phyloP scores from a whole-genome alignment of 139 green algal species.

The Closterium sp. region DNA sequence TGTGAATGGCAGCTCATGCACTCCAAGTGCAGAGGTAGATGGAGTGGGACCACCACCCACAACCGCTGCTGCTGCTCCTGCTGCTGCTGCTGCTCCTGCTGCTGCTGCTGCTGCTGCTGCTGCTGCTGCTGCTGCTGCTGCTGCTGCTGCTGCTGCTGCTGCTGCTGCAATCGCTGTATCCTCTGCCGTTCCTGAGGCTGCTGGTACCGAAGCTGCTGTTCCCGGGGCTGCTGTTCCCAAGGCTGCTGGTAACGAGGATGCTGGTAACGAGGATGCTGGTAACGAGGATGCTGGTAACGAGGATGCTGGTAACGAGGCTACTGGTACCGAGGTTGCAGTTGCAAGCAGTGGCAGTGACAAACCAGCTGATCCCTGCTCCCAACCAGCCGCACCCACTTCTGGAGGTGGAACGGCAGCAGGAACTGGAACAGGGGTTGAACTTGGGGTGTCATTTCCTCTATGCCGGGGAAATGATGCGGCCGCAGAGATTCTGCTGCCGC shows the following conservation, averaged over 20 bases:
- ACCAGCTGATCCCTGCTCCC: too few species aligned
- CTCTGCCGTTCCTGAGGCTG: neutral
- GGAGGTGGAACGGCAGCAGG: neutral
- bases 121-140: neutral
- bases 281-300: neutral
- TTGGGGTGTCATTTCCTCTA: neutral
- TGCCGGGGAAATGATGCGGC: neutral
- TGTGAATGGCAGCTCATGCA: neutral
- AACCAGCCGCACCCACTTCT: neutral
- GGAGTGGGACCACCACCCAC: too few species aligned
- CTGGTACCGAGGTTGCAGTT: neutral
- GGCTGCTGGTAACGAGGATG: neutral
- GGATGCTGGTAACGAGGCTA: neutral
- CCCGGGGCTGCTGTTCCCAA: neutral
- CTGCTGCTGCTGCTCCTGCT: too few species aligned
- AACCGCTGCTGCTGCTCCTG: neutral
- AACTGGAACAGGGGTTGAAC: too few species aligned
- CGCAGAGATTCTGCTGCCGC: neutral
- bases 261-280: neutral
- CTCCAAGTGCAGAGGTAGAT: too few species aligned
- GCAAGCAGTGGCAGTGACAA: neutral
- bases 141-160: neutral
- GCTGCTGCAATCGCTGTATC: neutral
- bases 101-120: neutral
- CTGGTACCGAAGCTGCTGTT: neutral